A percentile compares a stretch with the other conserved stretches of the same genome.
These are phyloP conservation scores for Tilletiopsis washingtonensis DNA, from an alignment of 1,284 basidiomycete genomes.

Conservation along the genomic window DNA sequence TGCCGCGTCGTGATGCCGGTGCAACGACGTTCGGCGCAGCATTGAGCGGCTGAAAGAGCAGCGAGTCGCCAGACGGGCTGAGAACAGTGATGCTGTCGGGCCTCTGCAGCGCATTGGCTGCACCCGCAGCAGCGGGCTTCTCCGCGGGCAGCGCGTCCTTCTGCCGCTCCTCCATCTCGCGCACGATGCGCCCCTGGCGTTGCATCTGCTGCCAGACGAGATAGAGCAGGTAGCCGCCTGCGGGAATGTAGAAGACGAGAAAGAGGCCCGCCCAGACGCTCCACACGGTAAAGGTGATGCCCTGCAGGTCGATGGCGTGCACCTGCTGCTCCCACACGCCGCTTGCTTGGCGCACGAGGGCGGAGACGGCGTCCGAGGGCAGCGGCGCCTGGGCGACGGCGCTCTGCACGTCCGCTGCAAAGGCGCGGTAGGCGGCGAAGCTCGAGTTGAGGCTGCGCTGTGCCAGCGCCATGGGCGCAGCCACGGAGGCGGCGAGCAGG, in stretches of 20 bases:
- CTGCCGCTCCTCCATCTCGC: conserved; percentile 12
- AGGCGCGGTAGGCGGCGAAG: conserved; percentile 9
- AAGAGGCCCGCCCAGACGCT: conserved; percentile 26
- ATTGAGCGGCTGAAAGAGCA: conserved; percentile 10
- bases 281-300: conserved; percentile 25
- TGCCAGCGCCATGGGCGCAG: conserved; percentile 12
- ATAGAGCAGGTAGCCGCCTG: conserved; percentile 24
- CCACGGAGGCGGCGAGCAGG: conserved; percentile 14
- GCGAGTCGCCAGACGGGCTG: conserved; percentile 2
- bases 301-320: conserved; percentile 16
- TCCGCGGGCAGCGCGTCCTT: conserved; percentile 7
- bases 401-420: neutral
- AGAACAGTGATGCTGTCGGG: too few species aligned
- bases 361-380: conserved; percentile 2
- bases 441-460: conserved; percentile 7
- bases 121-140: neutral
- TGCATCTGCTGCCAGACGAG: conserved; percentile 18
- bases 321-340: conserved; percentile 14
- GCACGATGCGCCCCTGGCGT: conserved; percentile 13
- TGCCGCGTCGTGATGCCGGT: too few species aligned
- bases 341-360: conserved; percentile 9
- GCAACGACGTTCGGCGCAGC: too few species aligned
- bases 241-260: conserved; percentile 31
- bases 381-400: conserved; percentile 5
- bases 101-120: neutral